phyloP scores from a whole-genome alignment of 371 early-diverging fungal species.

The Smittium mucronatum region DNA sequence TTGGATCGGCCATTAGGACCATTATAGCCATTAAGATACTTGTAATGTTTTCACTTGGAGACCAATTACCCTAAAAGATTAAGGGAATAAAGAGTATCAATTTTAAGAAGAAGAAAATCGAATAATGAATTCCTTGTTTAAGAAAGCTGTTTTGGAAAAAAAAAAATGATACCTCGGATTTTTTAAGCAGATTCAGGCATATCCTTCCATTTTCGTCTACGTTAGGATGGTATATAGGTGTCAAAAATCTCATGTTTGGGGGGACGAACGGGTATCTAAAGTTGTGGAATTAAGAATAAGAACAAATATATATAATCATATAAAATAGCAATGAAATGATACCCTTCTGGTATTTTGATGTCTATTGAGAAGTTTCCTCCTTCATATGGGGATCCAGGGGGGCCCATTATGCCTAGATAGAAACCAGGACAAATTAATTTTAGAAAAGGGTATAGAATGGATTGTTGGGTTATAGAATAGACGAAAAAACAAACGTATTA shows the following conservation, averaged over 20 bases:
- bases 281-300: too few species aligned
- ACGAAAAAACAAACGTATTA: too few species aligned
- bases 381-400: conserved; percentile 29
- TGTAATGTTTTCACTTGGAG: conserved; percentile 94
- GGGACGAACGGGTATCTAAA: conserved; percentile 95
- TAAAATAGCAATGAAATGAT: too few species aligned
- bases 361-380: conserved; percentile 24
- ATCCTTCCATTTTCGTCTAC: conserved; percentile 98
- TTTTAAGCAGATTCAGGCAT: conserved; percentile 97
- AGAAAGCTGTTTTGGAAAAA: neutral
- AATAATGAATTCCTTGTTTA: conserved; percentile 18
- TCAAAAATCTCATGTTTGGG: conserved; percentile 96
- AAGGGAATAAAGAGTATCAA: neutral
- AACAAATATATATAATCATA: too few species aligned
- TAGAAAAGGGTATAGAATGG: too few species aligned
- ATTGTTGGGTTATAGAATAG: too few species aligned
- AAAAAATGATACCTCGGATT: conserved; percentile 31
- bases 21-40: conserved; percentile 96
- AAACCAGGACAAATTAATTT: too few species aligned
- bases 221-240: conserved; percentile 99
- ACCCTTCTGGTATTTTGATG: conserved; percentile 16
- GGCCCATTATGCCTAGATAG: conserved; percentile 20
- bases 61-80: conserved; percentile 79
- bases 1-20: conserved; percentile 95
- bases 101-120: neutral